Evolutionary conservation across 2,329 filamentous ascomycete genomes (phyloP).

Genomic region (Alternaria viburni): DNA sequence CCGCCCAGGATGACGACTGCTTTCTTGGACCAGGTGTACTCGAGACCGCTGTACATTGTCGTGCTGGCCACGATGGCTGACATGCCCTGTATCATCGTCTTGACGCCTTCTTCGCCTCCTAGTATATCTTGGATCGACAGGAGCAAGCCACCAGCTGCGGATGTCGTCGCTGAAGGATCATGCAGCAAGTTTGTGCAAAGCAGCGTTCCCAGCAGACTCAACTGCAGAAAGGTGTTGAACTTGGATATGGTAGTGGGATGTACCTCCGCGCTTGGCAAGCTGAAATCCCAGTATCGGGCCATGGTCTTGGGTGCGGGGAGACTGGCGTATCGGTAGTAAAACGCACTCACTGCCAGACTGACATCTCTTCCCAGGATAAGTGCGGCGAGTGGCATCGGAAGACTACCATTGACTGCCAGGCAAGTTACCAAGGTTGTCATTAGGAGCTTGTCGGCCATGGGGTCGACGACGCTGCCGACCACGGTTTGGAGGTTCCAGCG

Average conservation of each 20-base stretch:
- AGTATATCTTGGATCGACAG: conserved; percentile 32
- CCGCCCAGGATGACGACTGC: conserved; percentile 81
- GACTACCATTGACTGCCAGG: conserved; percentile 78
- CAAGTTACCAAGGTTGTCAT: conserved; percentile 94
- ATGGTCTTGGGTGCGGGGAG: conserved; percentile 94
- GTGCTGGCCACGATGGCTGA: conserved; percentile 87
- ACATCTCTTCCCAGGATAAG: conserved; percentile 90
- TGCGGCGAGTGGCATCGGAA: conserved; percentile 86
- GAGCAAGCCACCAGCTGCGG: conserved; percentile 37
- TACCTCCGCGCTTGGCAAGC: conserved; percentile 84
- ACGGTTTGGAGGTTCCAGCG: conserved; percentile 89
- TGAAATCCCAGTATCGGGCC: conserved; percentile 95
- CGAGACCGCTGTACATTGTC: conserved; percentile 91
- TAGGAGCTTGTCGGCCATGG: conserved; percentile 94
- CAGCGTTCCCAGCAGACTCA: conserved; percentile 83
- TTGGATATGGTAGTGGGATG: conserved; percentile 84
- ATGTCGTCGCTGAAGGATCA: conserved; percentile 61
- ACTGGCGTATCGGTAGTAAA: conserved; percentile 96
- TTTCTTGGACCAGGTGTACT: conserved; percentile 89
- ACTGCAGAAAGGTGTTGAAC: conserved; percentile 89
- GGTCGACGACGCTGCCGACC: conserved; percentile 84
- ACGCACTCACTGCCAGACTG: conserved; percentile 80
- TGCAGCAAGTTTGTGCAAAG: conserved; percentile 79
- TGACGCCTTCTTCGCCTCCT: conserved; percentile 44
- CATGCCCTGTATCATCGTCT: conserved; percentile 43